Percentiles rank a stretch among this genome's conserved stretches.
phyloP scores from a whole-genome alignment of 805 yeast genomes.

The Priceomyces haplophilus region DNA sequence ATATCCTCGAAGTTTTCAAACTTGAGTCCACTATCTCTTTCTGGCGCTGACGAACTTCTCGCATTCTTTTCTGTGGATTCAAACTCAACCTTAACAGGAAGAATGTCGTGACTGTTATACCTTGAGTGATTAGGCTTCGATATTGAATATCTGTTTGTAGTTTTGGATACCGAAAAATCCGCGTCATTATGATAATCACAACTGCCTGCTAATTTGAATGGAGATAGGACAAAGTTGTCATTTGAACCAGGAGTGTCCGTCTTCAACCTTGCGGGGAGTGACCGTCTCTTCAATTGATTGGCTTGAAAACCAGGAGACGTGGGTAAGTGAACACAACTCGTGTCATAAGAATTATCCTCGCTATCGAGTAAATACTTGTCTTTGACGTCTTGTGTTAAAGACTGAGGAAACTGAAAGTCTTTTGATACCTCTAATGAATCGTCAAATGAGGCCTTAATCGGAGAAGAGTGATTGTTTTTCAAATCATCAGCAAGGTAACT shows the following conservation, averaged over 20 bases:
- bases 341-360: neutral
- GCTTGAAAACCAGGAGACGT: constrained; percentile 34
- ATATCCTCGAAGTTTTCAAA: constrained; percentile 15
- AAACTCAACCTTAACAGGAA: constrained; percentile 44
- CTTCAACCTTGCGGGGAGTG: constrained; percentile 33
- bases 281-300: constrained; percentile 27
- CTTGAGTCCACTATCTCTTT: constrained; percentile 14
- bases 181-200: constrained; percentile 17
- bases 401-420: constrained; percentile 26
- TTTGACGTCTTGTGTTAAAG: neutral
- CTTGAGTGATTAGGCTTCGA: constrained; percentile 35
- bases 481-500: constrained; percentile 23
- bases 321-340: constrained; percentile 18
- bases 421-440: constrained; percentile 20
- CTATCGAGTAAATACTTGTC: neutral
- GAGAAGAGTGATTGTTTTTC: constrained; percentile 25
- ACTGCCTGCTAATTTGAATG: constrained; percentile 35
- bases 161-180: constrained; percentile 13
- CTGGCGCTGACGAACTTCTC: constrained; percentile 30
- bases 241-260: constrained; percentile 17
- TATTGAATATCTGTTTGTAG: constrained; percentile 24
- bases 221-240: constrained; percentile 39
- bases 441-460: constrained; percentile 17
- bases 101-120: constrained; percentile 41
- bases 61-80: constrained; percentile 21